Percentiles rank a stretch among this genome's conserved stretches.
Evolutionary conservation across 2,329 filamentous ascomycete genomes (phyloP).

Genomic region (Pseudonectria buxi): DNA sequence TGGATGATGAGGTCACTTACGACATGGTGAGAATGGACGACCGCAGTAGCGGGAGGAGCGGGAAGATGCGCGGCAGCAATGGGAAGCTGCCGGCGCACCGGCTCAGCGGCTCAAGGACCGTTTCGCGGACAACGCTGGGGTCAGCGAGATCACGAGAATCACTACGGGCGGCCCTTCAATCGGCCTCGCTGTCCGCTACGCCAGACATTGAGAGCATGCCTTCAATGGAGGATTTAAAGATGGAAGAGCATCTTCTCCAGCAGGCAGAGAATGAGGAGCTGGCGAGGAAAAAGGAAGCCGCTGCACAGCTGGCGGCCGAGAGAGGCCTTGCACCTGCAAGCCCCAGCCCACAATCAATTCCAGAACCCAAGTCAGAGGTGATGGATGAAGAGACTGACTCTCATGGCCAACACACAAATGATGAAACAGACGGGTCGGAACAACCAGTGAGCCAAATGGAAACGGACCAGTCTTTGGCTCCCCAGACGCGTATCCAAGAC

Average conservation of each 20-base stretch:
- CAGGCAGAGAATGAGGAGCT: conserved; percentile 48
- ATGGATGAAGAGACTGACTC: conserved; percentile 31
- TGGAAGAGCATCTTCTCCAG: conserved; percentile 46
- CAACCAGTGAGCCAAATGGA: background rate
- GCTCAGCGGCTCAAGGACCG: conserved; percentile 40
- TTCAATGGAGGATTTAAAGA: conserved; percentile 45
- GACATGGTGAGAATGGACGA: conserved; percentile 73
- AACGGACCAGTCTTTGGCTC: background rate
- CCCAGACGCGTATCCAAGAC: conserved; percentile 22
- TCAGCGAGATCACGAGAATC: conserved; percentile 34
- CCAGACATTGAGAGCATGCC: conserved; percentile 33
- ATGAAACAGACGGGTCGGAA: conserved; percentile 11
- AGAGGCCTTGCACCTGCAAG: conserved; percentile 35
- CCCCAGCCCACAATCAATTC: conserved; percentile 3
- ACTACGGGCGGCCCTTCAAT: conserved; percentile 16
- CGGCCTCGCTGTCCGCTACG: conserved; percentile 25
- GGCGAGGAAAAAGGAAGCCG: conserved; percentile 46
- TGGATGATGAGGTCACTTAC: conserved; percentile 89
- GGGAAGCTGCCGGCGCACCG: conserved; percentile 42
- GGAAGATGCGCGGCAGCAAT: conserved; percentile 54
- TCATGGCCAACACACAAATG: too few relatives aligned
- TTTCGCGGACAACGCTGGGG: conserved; percentile 52
- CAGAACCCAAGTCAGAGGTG: conserved; percentile 21
- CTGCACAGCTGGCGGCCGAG: conserved; percentile 43
- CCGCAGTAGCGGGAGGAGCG: conserved; percentile 51